phyloP scores from a whole-genome alignment of 352 stramenopile species.

The Saprolegnia diclina region DNA sequence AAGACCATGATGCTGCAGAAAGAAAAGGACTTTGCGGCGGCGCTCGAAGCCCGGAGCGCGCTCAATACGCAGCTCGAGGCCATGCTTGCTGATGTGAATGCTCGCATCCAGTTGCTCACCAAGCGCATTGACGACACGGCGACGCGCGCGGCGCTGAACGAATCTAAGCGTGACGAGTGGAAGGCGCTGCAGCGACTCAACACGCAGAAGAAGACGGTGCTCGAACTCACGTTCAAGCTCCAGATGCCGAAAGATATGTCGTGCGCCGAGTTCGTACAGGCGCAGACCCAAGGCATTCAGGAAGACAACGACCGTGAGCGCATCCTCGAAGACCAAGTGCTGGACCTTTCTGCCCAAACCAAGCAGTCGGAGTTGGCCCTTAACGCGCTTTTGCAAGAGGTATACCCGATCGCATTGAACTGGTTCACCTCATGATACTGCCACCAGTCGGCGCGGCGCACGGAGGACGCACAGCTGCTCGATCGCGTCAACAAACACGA shows the following conservation, averaged over 20 bases:
- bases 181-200: constrained; percentile 12
- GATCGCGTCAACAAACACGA: constrained; percentile 12
- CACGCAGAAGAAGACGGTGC: constrained; percentile 17
- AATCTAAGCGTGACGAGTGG: background rate
- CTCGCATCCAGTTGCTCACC: background rate
- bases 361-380: background rate
- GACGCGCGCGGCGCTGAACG: background rate
- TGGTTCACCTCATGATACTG: background rate
- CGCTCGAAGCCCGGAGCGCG: background rate
- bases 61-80: background rate
- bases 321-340: background rate
- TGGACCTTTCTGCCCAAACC: constrained; percentile 7
- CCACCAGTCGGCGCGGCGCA: constrained; percentile 1
- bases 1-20: background rate
- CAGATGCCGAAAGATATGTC: background rate
- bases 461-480: constrained; percentile 1
- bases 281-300: background rate
- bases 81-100: constrained; percentile 1
- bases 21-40: constrained; percentile 2
- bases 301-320: constrained; percentile 11
- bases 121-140: background rate
- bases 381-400: background rate
- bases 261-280: background rate
- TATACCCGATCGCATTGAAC: background rate
- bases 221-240: constrained; percentile 18